Percentiles rank a stretch among this genome's conserved stretches.
Evolutionary conservation across 345 rosid species (phyloP).

Genomic region (Acer yangbiense): DNA sequence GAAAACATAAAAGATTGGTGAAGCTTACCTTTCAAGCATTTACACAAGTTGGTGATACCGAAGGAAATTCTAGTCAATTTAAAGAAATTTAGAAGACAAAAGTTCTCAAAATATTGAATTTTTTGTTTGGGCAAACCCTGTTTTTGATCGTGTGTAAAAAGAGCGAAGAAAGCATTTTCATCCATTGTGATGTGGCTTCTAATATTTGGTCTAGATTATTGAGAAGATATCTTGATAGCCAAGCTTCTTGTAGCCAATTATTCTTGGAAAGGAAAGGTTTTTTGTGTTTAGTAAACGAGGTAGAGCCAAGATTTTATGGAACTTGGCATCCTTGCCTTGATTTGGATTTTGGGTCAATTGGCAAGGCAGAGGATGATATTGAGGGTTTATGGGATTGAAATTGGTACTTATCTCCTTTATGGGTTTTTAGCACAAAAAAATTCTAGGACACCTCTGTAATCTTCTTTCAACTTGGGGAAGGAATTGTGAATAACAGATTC

Average conservation of each 20-base stretch:
- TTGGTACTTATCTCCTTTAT: no score
- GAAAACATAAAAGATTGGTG: background rate
- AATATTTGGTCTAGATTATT: background rate
- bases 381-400: background rate
- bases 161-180: background rate
- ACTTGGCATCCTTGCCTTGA: background rate
- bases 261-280: background rate
- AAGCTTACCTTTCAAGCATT: background rate
- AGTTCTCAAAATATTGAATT: background rate
- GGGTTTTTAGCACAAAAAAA: no score
- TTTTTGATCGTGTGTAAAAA: background rate
- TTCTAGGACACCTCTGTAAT: no score
- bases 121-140: background rate
- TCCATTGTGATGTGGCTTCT: background rate
- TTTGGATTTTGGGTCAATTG: background rate
- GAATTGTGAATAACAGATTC: no score
- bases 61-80: no score
- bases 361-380: background rate
- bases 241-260: background rate
- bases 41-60: background rate
- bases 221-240: no score
- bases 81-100: background rate
- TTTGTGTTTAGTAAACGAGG: background rate
- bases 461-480: no score
- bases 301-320: background rate